Conservation (phyloP, 176 grass and related monocot genomes). For the Oryza nivara region DNA sequence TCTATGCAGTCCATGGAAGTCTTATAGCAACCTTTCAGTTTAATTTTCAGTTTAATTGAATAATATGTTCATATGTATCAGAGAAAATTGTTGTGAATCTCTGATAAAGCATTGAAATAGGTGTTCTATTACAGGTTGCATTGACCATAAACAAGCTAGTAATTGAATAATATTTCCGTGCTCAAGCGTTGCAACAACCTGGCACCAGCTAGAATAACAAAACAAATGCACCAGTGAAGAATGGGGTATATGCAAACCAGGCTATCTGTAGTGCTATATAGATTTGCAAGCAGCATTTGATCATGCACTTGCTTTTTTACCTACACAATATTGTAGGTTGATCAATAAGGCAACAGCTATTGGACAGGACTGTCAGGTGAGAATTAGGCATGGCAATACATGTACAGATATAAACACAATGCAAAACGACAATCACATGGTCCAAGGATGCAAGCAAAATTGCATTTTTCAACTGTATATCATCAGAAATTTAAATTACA, state of each 20-base stretch:
- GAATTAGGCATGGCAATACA: background rate
- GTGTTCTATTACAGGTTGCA: background rate
- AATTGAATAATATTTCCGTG: background rate
- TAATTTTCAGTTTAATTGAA: background rate
- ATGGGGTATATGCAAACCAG: background rate
- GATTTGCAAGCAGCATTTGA: background rate
- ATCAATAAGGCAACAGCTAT: background rate
- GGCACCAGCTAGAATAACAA: background rate
- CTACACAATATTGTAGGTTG: background rate
- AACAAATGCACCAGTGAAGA: background rate
- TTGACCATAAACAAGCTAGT: slow-evolving; percentile 1
- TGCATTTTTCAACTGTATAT: background rate
- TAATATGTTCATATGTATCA: background rate
- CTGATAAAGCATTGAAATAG: background rate
- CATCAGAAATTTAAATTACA: slow-evolving; percentile 27
- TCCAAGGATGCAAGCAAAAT: background rate
- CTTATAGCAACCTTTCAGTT: background rate
- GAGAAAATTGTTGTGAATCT: background rate
- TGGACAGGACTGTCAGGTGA: background rate
- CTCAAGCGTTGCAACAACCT: background rate
- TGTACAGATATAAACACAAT: background rate
- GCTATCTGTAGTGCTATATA: background rate
- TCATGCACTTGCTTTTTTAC: background rate
- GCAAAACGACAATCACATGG: background rate
- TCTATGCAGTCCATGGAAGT: background rate